Percentiles rank a stretch among this genome's conserved stretches.
Conservation (phyloP, 441 rosid genomes). For the Euphorbia schlechtendalii region DNA sequence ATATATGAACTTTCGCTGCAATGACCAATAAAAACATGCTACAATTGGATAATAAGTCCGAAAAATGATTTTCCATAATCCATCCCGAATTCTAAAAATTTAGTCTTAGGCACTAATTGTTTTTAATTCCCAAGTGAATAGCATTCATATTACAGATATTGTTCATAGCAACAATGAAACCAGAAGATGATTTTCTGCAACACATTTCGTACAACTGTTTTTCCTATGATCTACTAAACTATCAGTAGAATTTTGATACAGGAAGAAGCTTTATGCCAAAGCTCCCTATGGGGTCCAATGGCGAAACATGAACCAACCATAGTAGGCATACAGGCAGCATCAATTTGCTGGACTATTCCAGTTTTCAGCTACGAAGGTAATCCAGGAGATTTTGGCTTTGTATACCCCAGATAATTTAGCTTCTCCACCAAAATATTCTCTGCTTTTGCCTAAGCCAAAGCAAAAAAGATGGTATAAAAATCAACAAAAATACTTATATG, state of each 20-base stretch:
- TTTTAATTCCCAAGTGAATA: neutral
- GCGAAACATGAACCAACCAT: neutral
- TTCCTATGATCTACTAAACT: neutral
- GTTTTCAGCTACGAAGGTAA: constrained; percentile 10
- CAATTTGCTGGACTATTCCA: neutral
- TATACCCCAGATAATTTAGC: constrained; percentile 59
- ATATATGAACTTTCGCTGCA: neutral
- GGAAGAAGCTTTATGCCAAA: constrained; percentile 8
- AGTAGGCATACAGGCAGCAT: neutral
- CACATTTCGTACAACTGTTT: neutral
- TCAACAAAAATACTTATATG: neutral
- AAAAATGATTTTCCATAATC: neutral
- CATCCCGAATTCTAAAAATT: neutral
- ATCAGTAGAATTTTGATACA: neutral
- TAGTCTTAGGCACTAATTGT: no score
- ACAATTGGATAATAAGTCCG: no score
- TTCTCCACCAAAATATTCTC: constrained; percentile 67
- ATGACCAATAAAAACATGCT: no score
- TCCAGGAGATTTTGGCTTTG: constrained; percentile 36
- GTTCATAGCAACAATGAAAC: neutral
- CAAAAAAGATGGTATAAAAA: constrained; percentile 3
- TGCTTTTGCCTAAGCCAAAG: constrained; percentile 50
- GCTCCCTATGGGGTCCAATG: neutral
- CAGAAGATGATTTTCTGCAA: neutral
- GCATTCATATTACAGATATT: neutral